Evolutionary conservation across 1,284 basidiomycete species (phyloP).

Genomic region (Xerocomus amazonicus): DNA sequence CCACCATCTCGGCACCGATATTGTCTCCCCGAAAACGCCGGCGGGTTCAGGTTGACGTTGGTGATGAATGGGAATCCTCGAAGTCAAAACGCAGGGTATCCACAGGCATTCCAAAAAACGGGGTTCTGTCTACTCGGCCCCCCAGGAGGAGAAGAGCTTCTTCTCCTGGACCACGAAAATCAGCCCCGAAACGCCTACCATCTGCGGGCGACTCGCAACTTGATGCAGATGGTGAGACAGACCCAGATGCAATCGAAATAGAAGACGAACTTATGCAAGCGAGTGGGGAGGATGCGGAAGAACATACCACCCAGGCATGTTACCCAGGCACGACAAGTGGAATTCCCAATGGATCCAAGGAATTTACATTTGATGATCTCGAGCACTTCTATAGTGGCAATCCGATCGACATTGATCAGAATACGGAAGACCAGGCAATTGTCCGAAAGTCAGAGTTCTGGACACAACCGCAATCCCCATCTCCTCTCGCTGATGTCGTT

Average conservation of each 20-base stretch:
- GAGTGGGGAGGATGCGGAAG: slow-evolving; percentile 23
- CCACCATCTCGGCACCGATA: slow-evolving; percentile 21
- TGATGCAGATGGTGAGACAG: slow-evolving; percentile 35
- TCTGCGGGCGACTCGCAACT: slow-evolving; percentile 32
- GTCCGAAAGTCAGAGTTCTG: slow-evolving; percentile 1
- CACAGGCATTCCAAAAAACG: slow-evolving; percentile 7
- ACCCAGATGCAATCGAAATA: slow-evolving; percentile 30
- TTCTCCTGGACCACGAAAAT: slow-evolving; percentile 26
- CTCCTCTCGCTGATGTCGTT: background rate
- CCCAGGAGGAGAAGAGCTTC: slow-evolving; percentile 27
- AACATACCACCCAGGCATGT: slow-evolving; percentile 1
- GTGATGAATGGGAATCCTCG: slow-evolving; percentile 6
- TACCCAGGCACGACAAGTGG: background rate
- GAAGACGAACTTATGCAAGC: slow-evolving; percentile 34
- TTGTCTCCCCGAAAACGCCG: slow-evolving; percentile 26
- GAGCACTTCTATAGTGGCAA: slow-evolving; percentile 31
- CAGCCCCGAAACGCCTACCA: slow-evolving; percentile 16
- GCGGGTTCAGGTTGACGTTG: slow-evolving; percentile 6
- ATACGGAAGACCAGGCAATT: slow-evolving; percentile 14
- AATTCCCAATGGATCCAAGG: slow-evolving; percentile 2
- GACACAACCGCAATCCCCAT: slow-evolving; percentile 1
- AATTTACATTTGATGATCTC: slow-evolving; percentile 26
- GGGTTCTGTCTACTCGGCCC: background rate
- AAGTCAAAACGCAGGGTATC: slow-evolving; percentile 16
- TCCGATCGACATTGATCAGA: slow-evolving; percentile 31